Percentiles rank a stretch among this genome's conserved stretches.
These are phyloP conservation scores for Beta vulgaris DNA, from an alignment of 148 eudicot species.

Conservation along the genomic window DNA sequence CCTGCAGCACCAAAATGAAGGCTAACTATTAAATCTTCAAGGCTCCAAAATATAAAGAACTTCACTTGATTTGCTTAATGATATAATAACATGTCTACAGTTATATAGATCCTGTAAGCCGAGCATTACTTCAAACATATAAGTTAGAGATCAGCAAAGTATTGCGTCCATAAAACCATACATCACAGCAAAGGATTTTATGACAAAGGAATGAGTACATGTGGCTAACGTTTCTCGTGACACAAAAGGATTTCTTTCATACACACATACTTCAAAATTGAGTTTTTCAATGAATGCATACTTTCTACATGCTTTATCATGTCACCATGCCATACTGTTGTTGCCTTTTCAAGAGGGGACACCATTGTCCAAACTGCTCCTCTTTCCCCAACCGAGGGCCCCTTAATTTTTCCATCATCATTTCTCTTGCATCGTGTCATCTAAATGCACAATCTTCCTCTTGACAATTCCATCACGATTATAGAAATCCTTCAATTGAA, in stretches of 20 bases:
- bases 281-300: background rate
- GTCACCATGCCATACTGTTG: background rate
- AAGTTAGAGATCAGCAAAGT: background rate
- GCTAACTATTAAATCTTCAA: background rate
- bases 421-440: background rate
- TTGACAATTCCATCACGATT: background rate
- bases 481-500: too few species aligned
- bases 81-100: background rate
- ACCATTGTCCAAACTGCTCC: background rate
- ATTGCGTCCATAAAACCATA: background rate
- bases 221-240: background rate
- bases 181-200: too few species aligned
- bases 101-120: background rate
- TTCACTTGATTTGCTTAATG: background rate
- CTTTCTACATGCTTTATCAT: background rate
- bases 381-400: background rate
- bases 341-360: background rate
- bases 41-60: background rate
- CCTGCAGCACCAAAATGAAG: slow-evolving; percentile 2
- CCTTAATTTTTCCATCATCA: background rate
- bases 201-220: too few species aligned
- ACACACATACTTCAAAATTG: background rate
- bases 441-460: background rate
- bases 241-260: background rate
- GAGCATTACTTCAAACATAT: background rate